Percentiles rank a stretch among this genome's conserved stretches.
phyloP scores from a whole-genome alignment of 2,329 filamentous ascomycete genomes.

The Cyphellophora attinorum region DNA sequence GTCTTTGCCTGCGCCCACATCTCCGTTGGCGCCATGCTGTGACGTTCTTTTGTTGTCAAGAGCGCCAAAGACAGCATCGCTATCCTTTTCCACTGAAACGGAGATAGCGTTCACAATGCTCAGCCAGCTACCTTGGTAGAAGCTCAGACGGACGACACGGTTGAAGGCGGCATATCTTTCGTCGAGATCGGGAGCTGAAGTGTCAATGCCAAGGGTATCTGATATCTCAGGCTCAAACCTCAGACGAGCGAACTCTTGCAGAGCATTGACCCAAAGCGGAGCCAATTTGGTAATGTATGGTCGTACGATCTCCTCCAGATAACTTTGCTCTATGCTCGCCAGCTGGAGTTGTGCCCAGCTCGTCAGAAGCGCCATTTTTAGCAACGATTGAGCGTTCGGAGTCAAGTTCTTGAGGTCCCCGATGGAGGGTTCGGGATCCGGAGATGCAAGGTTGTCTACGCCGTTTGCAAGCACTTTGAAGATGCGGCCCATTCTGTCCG shows the following conservation, averaged over 20 bases:
- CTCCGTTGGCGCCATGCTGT: constrained; percentile 20
- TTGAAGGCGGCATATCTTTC: constrained; percentile 93
- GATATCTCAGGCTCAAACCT: constrained; percentile 97
- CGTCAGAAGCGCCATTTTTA: constrained; percentile 93
- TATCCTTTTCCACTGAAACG: constrained; percentile 93
- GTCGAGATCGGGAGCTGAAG: constrained; percentile 75
- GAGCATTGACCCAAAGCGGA: constrained; percentile 84
- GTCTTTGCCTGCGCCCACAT: constrained; percentile 43
- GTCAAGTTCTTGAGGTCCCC: constrained; percentile 88
- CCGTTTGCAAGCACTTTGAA: constrained; percentile 85
- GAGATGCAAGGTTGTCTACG: constrained; percentile 65
- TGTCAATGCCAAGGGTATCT: constrained; percentile 72
- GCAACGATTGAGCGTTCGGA: constrained; percentile 95
- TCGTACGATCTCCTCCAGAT: constrained; percentile 77
- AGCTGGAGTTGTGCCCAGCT: constrained; percentile 97
- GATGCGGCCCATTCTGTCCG: constrained; percentile 97
- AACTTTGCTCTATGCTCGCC: constrained; percentile 82
- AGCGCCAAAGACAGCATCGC: constrained; percentile 93
- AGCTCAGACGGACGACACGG: constrained; percentile 81
- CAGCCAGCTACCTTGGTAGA: constrained; percentile 96
- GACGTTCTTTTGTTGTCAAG: constrained; percentile 65
- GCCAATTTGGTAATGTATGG: constrained; percentile 85
- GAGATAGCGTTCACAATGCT: constrained; percentile 96
- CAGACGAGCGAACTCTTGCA: constrained; percentile 86
- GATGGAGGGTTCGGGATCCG: constrained; percentile 40